Evolutionary conservation across 176 grass and related monocot species (phyloP).

Genomic region (Tuctoria greenei): DNA sequence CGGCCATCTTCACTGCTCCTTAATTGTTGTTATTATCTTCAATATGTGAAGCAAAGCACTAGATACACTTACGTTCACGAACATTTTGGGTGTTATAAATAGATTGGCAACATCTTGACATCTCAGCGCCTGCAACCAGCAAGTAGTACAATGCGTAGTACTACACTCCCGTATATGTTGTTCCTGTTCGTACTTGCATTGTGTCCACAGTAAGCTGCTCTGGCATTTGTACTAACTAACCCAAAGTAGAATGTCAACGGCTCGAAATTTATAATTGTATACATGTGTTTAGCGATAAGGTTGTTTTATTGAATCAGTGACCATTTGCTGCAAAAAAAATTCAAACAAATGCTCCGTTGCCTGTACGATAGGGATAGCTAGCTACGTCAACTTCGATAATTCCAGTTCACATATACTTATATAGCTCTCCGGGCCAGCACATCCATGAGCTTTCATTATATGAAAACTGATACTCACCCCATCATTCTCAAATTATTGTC

Average conservation of each 20-base stretch:
- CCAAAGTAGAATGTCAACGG: neutral
- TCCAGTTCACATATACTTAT: too few species aligned
- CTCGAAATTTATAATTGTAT: neutral
- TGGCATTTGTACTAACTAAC: constrained; percentile 19
- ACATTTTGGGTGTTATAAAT: neutral
- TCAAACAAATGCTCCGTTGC: neutral
- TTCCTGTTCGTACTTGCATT: neutral
- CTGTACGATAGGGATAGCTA: neutral
- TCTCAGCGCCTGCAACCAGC: too few species aligned
- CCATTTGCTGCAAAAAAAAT: neutral
- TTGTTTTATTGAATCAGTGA: neutral
- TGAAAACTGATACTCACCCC: too few species aligned
- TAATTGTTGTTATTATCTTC: neutral
- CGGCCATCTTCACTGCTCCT: neutral
- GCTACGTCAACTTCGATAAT: neutral
- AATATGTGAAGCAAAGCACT: neutral
- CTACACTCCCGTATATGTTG: too few species aligned
- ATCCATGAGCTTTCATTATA: too few species aligned
- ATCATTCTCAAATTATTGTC: too few species aligned
- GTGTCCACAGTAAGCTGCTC: too few species aligned
- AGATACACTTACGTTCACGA: neutral
- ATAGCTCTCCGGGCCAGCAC: too few species aligned
- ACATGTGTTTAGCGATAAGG: constrained; percentile 3
- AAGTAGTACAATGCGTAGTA: too few species aligned
- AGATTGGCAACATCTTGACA: neutral